These are phyloP conservation scores for Pyrenochaeta sp. DNA, from an alignment of 2,329 filamentous ascomycete genomes.

Conservation along the genomic window DNA sequence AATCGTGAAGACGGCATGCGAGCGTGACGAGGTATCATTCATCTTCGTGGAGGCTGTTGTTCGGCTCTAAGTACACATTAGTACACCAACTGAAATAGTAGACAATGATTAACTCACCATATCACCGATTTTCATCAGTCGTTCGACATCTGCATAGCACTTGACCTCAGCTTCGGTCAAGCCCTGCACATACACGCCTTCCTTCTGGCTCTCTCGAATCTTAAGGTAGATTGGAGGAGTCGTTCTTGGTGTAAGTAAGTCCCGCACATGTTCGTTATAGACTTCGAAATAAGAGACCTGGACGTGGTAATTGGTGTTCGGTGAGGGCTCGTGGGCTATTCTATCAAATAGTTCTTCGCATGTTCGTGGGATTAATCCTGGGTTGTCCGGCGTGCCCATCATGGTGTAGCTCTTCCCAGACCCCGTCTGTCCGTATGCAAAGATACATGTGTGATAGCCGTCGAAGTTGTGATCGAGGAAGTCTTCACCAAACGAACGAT, in stretches of 20 bases:
- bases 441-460: constrained; percentile 98
- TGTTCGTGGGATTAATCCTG: constrained; percentile 91
- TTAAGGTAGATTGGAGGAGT: constrained; percentile 91
- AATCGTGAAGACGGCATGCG: constrained; percentile 97
- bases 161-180: constrained; percentile 92
- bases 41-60: constrained; percentile 96
- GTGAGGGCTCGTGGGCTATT: constrained; percentile 83
- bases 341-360: constrained; percentile 96
- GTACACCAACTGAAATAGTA: neutral
- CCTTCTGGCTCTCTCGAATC: constrained; percentile 92
- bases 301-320: constrained; percentile 95
- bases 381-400: constrained; percentile 88
- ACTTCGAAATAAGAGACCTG: constrained; percentile 99
- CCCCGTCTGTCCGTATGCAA: constrained; percentile 97
- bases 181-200: constrained; percentile 97
- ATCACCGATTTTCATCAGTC: constrained; percentile 91
- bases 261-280: constrained; percentile 98
- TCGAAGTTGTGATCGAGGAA: constrained; percentile 99
- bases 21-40: constrained; percentile 98
- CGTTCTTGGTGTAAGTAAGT: constrained; percentile 82
- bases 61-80: constrained; percentile 63
- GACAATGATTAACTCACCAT: constrained; percentile 46
- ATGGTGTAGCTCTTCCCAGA: constrained; percentile 98
- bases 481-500: constrained; percentile 92
- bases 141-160: constrained; percentile 85